Evolutionary conservation across 1,284 basidiomycete species (phyloP).

Genomic region (Ceratorhiza oryzae-sativae): DNA sequence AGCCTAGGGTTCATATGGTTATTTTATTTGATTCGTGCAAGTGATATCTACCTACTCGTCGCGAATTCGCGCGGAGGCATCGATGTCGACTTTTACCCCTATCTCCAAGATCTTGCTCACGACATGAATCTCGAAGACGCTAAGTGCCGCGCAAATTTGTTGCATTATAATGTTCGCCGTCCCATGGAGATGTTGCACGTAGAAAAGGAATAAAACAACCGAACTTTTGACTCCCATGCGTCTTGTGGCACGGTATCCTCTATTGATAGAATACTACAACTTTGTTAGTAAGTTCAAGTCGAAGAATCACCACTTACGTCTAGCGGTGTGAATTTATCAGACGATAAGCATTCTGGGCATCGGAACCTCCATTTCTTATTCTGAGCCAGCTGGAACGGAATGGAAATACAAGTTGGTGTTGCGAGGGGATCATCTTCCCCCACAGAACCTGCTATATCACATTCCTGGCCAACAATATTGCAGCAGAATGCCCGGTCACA

Average conservation of each 20-base stretch:
- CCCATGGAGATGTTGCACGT: background rate
- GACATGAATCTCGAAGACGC: slow-evolving; percentile 16
- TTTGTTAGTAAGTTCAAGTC: background rate
- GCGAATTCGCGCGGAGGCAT: background rate
- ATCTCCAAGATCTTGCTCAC: background rate
- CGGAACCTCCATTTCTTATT: background rate
- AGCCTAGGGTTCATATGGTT: background rate
- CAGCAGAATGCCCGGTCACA: slow-evolving; percentile 18
- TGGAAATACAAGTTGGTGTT: background rate
- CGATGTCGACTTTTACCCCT: background rate
- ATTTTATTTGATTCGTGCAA: background rate
- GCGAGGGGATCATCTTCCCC: background rate
- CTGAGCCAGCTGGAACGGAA: background rate
- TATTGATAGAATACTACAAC: slow-evolving; percentile 20
- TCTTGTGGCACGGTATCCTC: slow-evolving; percentile 7
- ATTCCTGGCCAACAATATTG: background rate
- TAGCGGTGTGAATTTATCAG: background rate
- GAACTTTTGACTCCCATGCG: background rate
- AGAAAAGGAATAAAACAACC: slow-evolving; percentile 6
- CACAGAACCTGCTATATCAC: background rate
- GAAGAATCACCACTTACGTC: background rate
- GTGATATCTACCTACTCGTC: background rate
- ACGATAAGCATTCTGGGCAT: slow-evolving; percentile 15
- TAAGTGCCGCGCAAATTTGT: background rate
- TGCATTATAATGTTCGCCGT: background rate